These are phyloP conservation scores for Gymnopilus junonius DNA, from an alignment of 768 basidiomycete species.

Conservation along the genomic window DNA sequence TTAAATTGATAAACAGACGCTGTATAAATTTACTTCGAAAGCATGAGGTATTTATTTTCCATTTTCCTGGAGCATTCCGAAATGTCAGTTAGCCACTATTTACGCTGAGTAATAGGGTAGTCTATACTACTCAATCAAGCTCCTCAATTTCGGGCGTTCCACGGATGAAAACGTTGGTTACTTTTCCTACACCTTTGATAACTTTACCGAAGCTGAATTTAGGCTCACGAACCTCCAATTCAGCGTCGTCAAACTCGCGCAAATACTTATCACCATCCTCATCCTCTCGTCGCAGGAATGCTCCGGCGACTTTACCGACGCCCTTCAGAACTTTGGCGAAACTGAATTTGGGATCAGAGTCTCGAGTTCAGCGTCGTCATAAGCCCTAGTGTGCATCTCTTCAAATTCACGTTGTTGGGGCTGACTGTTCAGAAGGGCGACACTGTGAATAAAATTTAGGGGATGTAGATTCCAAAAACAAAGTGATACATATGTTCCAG, in stretches of 20 bases:
- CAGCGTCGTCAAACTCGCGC: not conserved
- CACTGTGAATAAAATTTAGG: not conserved
- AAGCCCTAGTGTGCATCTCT: not conserved
- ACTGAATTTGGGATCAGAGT: slow-evolving; percentile 3
- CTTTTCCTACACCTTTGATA: not conserved
- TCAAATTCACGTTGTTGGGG: slow-evolving; percentile 3
- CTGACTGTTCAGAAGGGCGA: slow-evolving; percentile 1
- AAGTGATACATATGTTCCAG: slow-evolving; percentile 4
- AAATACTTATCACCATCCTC: too few species aligned
- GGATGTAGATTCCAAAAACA: not conserved
- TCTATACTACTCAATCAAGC: not conserved
- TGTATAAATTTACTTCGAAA: not conserved
- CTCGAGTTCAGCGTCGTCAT: not conserved
- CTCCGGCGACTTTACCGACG: not conserved
- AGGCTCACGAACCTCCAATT: not conserved
- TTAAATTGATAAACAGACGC: not conserved
- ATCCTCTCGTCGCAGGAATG: slow-evolving; percentile 1
- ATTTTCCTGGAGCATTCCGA: not conserved
- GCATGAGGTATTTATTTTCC: not conserved
- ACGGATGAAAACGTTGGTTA: not conserved
- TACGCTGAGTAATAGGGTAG: too few species aligned
- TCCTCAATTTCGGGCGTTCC: not conserved
- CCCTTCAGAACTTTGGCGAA: slow-evolving; percentile 2
- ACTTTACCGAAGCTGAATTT: slow-evolving; percentile 1
- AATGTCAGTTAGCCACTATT: not conserved